phyloP scores from a whole-genome alignment of 495 filamentous ascomycete species.

The Lasiosphaeris hirsuta region DNA sequence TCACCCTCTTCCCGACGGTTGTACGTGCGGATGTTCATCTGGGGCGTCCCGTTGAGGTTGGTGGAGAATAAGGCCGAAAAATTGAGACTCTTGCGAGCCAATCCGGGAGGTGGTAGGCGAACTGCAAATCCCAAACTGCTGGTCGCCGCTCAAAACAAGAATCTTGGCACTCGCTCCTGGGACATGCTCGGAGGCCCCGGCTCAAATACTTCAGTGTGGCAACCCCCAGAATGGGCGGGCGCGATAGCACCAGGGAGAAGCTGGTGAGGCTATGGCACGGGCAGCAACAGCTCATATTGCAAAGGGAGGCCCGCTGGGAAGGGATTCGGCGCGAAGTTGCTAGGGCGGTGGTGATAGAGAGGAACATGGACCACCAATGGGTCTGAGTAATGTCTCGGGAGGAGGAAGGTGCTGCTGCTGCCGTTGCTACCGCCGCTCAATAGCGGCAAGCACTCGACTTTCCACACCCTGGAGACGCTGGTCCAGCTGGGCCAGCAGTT shows the following conservation, averaged over 20 bases:
- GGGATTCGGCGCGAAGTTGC: not conserved
- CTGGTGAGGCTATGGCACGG: not conserved
- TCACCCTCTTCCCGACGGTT: not conserved
- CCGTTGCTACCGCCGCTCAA: too few species aligned
- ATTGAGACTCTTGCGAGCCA: not conserved
- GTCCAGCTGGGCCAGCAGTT: too few species aligned
- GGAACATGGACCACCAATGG: not conserved
- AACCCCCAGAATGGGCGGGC: not conserved
- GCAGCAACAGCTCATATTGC: not conserved
- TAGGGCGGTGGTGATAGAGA: not conserved
- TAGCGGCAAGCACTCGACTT: too few species aligned
- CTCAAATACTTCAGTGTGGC: not conserved
- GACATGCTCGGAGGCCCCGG: not conserved
- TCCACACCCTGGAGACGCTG: too few species aligned
- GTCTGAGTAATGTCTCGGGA: not conserved
- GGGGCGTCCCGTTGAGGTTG: not conserved
- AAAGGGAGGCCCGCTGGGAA: not conserved
- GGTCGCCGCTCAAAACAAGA: not conserved
- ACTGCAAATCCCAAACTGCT: not conserved
- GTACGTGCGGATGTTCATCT: not conserved
- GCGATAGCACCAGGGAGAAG: not conserved
- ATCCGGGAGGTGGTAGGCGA: not conserved
- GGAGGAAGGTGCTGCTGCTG: too few species aligned
- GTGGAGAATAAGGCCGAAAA: not conserved
- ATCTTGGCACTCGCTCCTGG: not conserved